Conservation (phyloP, 1,284 basidiomycete species). For the Marasmius oreades region DNA sequence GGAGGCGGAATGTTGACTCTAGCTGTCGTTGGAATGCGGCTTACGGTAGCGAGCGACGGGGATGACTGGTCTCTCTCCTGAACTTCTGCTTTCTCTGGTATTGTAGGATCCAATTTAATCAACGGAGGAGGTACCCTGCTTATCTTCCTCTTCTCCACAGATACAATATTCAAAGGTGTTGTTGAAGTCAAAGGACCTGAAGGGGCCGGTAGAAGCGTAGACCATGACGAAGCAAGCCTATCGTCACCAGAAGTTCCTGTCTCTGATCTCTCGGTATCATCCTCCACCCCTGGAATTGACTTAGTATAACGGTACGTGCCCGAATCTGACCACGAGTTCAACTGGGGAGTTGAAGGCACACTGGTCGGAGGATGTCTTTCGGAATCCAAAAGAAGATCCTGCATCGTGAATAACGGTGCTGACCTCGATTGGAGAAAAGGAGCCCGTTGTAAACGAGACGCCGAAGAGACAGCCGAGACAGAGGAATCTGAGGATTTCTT, state of each 20-base stretch:
- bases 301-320: neutral
- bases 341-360: neutral
- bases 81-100: neutral
- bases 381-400: neutral
- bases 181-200: no score
- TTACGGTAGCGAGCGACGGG: neutral
- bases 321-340: neutral
- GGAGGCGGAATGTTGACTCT: neutral
- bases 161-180: no score
- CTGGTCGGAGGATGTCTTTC: neutral
- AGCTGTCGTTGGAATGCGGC: neutral
- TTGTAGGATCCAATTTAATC: neutral
- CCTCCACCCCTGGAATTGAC: no score
- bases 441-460: neutral
- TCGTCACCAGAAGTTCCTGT: no score
- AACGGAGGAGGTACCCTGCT: neutral
- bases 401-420: neutral
- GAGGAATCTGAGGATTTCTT: neutral
- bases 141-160: neutral
- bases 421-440: neutral
- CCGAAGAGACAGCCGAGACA: neutral
- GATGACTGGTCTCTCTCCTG: neutral
- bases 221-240: no score
- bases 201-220: no score
- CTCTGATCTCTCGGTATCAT: no score